Percentiles rank a stretch among this genome's conserved stretches.
phyloP scores from a whole-genome alignment of 495 filamentous ascomycete species.

The Tuber aestivum region DNA sequence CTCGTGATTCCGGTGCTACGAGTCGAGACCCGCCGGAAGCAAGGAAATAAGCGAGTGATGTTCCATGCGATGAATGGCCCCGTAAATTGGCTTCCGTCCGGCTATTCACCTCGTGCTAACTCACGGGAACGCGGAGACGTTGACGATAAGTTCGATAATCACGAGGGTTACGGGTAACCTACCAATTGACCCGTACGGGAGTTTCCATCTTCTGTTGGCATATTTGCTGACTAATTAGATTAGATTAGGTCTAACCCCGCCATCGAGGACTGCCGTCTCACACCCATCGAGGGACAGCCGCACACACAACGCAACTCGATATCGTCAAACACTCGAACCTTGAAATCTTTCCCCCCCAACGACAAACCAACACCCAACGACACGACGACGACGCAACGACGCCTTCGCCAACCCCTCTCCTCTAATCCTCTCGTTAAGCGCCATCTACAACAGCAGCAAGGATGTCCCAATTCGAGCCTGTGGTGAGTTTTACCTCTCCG shows the following conservation, averaged over 20 bases:
- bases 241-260: neutral
- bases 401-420: conserved; percentile 34
- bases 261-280: neutral
- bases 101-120: neutral
- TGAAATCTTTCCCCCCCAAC: conserved; percentile 31
- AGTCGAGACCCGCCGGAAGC: neutral
- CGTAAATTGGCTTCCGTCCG: neutral
- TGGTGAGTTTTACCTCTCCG: conserved; percentile 61
- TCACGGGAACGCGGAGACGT: neutral
- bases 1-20: neutral
- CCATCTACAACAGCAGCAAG: conserved; percentile 52
- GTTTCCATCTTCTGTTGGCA: neutral
- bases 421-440: conserved; percentile 44
- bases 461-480: conserved; percentile 97
- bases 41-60: neutral
- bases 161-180: neutral
- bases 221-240: neutral
- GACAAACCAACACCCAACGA: conserved; percentile 36
- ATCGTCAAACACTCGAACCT: conserved; percentile 34
- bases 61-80: neutral
- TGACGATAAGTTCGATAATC: neutral
- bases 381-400: conserved; percentile 33
- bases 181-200: neutral
- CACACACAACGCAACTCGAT: neutral
- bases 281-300: neutral